Conservation (phyloP, 129 eudicot species). For the Lactuca saligna region DNA sequence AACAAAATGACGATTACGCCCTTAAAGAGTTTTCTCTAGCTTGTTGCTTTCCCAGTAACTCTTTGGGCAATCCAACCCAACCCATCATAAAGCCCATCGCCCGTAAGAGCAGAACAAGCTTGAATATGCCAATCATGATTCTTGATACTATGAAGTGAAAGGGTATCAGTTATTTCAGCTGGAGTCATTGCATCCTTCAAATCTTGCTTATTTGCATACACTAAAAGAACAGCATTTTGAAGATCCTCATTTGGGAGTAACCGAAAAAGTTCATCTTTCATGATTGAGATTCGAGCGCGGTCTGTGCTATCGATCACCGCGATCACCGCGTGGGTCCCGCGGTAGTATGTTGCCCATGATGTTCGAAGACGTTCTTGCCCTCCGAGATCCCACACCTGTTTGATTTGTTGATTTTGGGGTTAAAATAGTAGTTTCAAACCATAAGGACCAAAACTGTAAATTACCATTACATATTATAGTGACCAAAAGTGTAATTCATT, state of each 20-base stretch:
- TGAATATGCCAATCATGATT: constrained; percentile 97
- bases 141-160: constrained; percentile 89
- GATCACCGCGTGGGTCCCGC: constrained; percentile 88
- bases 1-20: not conserved
- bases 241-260: constrained; percentile 85
- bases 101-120: constrained; percentile 83
- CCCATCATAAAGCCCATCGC: constrained; percentile 92
- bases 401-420: no score
- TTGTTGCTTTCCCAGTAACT: constrained; percentile 69
- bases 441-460: no score
- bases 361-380: constrained; percentile 91
- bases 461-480: no score
- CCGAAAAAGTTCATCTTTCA: constrained; percentile 82
- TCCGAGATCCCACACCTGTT: constrained; percentile 94
- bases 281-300: constrained; percentile 73
- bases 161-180: constrained; percentile 92
- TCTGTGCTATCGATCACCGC: constrained; percentile 94
- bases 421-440: no score
- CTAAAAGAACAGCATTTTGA: constrained; percentile 70
- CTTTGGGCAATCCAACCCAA: constrained; percentile 85
- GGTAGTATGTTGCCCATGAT: constrained; percentile 93
- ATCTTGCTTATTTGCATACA: constrained; percentile 91
- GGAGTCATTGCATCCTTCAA: constrained; percentile 93
- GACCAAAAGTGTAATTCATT: no score
- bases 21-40: constrained; percentile 18